Base-by-base conservation (phyloP, 2,329 filamentous ascomycete genomes). In the Albifimbria verrucaria region DNA sequence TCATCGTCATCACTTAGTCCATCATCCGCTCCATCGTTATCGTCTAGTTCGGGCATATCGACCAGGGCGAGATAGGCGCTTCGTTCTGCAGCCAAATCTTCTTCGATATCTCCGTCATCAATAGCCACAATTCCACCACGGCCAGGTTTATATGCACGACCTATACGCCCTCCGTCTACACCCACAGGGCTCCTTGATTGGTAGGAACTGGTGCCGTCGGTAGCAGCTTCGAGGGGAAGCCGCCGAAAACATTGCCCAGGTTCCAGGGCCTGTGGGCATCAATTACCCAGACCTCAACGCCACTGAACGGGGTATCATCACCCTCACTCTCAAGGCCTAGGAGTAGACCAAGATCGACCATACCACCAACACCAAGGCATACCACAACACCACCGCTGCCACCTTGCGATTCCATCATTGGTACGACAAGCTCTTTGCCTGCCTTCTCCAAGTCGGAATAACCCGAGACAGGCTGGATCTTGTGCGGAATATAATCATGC, bases 401-500 rank as follows among this genome's bases (percentile, higher is more conserved):
- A 22, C 93, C 93, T 53, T 88, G 82, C 25, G 85, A 85, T 65
- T 89, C 86, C 78, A 91, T 92, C 90, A 97, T 92, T 11, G 92
- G 92, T 51, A 79, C 80, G 41, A 97, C 88, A 44, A 95, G 79
- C 59, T 92, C 86, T 65, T 83, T 82, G 45, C 92, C 92, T 21
- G 88, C 88, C 61, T 85, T 86, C 65, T 90, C 82, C 46, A 99
- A 83, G 69, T 97, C 94, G 59, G 85, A 87, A 83, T 97, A 97
- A 52, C 94, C 94, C 20, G 90, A 85, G 51, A 99, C 88, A 1
- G 94, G 94, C 65, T 97, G 90, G 65, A 97, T 96, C 73, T 97
- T 97, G 76, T 97, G 93, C 15, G 89, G 90, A 62, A 99, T 96
- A 68, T 96, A 97, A 77, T 99, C 94, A 78, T 93, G 89, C 74